These are phyloP conservation scores for Allodekkera sacchari DNA, from an alignment of 805 yeast species.

Conservation along the genomic window DNA sequence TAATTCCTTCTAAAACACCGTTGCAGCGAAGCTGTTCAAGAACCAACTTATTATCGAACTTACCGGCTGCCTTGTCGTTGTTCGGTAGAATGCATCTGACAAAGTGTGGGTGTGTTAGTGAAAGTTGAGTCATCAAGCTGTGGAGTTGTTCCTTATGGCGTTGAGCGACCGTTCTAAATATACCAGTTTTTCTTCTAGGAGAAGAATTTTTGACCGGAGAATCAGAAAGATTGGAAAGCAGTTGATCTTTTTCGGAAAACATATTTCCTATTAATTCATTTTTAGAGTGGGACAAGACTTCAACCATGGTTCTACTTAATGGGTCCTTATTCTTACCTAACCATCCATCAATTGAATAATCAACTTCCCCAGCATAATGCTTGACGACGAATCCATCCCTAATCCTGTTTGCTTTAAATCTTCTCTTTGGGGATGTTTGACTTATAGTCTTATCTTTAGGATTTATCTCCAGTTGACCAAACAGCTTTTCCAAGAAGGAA, in stretches of 20 bases:
- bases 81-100: constrained; percentile 95
- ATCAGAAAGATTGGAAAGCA: constrained; percentile 19
- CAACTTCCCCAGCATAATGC: constrained; percentile 97
- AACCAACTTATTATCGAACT: constrained; percentile 68
- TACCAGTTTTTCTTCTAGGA: constrained; percentile 17
- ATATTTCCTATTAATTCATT: constrained; percentile 49
- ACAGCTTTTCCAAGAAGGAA: constrained; percentile 74
- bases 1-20: constrained; percentile 96
- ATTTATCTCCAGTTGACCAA: constrained; percentile 50
- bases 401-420: constrained; percentile 67
- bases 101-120: constrained; percentile 87
- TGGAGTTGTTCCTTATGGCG: constrained; percentile 81
- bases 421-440: no score
- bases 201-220: constrained; percentile 24
- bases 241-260: constrained; percentile 27
- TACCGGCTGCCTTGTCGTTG: constrained; percentile 56
- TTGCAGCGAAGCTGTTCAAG: constrained; percentile 88
- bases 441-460: constrained; percentile 14
- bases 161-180: constrained; percentile 74
- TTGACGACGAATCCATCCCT: constrained; percentile 73
- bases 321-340: constrained; percentile 92
- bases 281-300: constrained; percentile 48
- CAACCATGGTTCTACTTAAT: constrained; percentile 63
- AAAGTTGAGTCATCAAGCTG: constrained; percentile 62
- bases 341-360: constrained; percentile 89